phyloP scores from a whole-genome alignment of 305 asterid species.

The Fraxinus baroniana region DNA sequence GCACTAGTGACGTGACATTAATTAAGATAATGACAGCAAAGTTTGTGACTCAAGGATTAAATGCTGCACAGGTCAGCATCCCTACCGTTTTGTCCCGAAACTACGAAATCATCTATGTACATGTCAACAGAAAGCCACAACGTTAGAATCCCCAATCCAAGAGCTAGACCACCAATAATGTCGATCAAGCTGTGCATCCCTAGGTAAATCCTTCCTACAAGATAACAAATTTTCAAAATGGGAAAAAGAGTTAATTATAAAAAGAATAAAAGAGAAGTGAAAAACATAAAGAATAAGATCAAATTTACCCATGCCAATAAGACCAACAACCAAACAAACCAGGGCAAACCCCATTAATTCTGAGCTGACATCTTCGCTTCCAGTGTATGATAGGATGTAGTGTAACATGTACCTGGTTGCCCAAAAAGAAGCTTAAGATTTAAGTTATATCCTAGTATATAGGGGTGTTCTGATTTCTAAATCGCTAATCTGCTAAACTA shows the following conservation, averaged over 20 bases:
- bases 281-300: slow-evolving; percentile 17
- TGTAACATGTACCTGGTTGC: slow-evolving; percentile 69
- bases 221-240: slow-evolving; percentile 11
- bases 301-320: slow-evolving; percentile 70
- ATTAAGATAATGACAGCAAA: background rate
- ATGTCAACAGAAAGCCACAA: slow-evolving; percentile 68
- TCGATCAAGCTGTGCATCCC: slow-evolving; percentile 96
- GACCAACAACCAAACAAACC: slow-evolving; percentile 63
- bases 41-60: background rate
- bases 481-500: background rate
- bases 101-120: slow-evolving; percentile 57
- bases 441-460: background rate
- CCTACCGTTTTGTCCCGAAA: slow-evolving; percentile 84
- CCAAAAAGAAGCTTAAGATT: slow-evolving; percentile 15
- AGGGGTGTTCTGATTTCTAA: background rate
- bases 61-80: background rate
- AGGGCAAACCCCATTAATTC: slow-evolving; percentile 42
- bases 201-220: slow-evolving; percentile 81
- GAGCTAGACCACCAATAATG: slow-evolving; percentile 64
- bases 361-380: slow-evolving; percentile 33
- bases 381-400: slow-evolving; percentile 55
- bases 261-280: slow-evolving; percentile 14
- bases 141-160: slow-evolving; percentile 71
- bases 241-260: slow-evolving; percentile 13
- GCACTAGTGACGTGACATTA: background rate